Percentiles rank a stretch among this genome's conserved stretches.
These are phyloP conservation scores for Vinca major DNA, from an alignment of 305 asterid species.

Conservation along the genomic window DNA sequence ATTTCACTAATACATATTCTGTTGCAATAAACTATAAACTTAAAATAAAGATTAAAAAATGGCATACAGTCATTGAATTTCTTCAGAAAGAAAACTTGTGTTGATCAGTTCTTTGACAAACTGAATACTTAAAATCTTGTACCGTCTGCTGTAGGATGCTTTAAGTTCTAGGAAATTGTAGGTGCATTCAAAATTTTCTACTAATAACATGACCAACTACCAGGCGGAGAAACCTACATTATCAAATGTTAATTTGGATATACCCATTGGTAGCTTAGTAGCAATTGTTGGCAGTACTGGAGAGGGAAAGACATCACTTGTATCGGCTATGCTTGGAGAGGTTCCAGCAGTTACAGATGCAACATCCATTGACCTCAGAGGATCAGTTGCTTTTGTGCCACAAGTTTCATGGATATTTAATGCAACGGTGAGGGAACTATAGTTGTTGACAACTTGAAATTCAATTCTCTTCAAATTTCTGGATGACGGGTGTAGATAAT, in stretches of 20 bases:
- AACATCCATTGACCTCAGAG: slow-evolving; percentile 53
- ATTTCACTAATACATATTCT: background rate
- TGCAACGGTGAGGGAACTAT: slow-evolving; percentile 57
- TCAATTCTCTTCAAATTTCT: background rate
- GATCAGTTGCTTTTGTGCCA: slow-evolving; percentile 87
- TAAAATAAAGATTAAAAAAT: background rate
- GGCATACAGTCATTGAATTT: background rate
- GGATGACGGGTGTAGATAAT: background rate
- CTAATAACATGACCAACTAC: slow-evolving; percentile 1
- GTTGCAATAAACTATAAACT: background rate
- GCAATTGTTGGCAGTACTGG: slow-evolving; percentile 95
- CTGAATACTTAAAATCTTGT: background rate
- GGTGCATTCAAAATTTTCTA: background rate
- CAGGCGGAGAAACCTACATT: slow-evolving; percentile 74
- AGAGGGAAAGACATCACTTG: slow-evolving; percentile 88
- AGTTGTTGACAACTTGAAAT: background rate
- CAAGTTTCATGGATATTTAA: slow-evolving; percentile 97
- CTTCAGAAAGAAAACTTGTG: background rate
- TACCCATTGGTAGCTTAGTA: slow-evolving; percentile 76
- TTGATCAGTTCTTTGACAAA: background rate
- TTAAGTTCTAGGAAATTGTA: background rate
- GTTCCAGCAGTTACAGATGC: slow-evolving; percentile 72
- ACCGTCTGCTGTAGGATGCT: background rate
- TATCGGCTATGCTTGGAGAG: slow-evolving; percentile 94
- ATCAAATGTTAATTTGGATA: slow-evolving; percentile 69